Percentiles rank a stretch among this genome's conserved stretches.
These are phyloP conservation scores for Boletellus ananas DNA, from an alignment of 768 basidiomycete species.

Conservation along the genomic window DNA sequence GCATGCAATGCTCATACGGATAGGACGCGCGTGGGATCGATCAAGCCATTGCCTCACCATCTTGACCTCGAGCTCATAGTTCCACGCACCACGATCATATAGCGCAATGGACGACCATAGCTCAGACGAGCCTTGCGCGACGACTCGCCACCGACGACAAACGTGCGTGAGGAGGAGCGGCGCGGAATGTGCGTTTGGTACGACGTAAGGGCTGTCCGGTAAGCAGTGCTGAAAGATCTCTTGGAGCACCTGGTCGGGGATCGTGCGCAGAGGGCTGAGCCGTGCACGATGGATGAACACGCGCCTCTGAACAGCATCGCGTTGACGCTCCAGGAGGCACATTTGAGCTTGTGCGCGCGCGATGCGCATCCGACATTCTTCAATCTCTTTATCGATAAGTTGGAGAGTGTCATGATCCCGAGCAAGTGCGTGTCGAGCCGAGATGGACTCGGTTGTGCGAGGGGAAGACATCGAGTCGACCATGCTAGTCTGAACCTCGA, in stretches of 20 bases:
- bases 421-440: slow-evolving; percentile 17
- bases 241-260: slow-evolving; percentile 33
- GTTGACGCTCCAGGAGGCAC: slow-evolving; percentile 17
- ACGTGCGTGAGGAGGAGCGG: slow-evolving; percentile 33
- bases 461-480: slow-evolving; percentile 26
- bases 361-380: slow-evolving; percentile 16
- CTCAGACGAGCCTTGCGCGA: slow-evolving; percentile 29
- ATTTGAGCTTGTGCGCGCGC: slow-evolving; percentile 14
- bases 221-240: slow-evolving; percentile 30
- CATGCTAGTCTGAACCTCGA: slow-evolving; percentile 7
- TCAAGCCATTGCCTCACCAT: slow-evolving; percentile 26
- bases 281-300: slow-evolving; percentile 23
- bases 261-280: slow-evolving; percentile 25
- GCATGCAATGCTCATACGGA: slow-evolving; percentile 22
- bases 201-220: slow-evolving; percentile 19
- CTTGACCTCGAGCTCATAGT: slow-evolving; percentile 20
- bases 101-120: slow-evolving; percentile 30
- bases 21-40: slow-evolving; percentile 17
- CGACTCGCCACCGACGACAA: slow-evolving; percentile 31
- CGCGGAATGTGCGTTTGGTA: slow-evolving; percentile 20
- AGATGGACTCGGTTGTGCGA: slow-evolving; percentile 14
- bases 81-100: slow-evolving; percentile 30
- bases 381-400: slow-evolving; percentile 13
- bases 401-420: slow-evolving; percentile 15
- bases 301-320: slow-evolving; percentile 14